Evolutionary conservation across 352 stramenopile genomes (phyloP), one percentile per base, ranked within the genome.

Genomic region (Albugo candida): DNA sequence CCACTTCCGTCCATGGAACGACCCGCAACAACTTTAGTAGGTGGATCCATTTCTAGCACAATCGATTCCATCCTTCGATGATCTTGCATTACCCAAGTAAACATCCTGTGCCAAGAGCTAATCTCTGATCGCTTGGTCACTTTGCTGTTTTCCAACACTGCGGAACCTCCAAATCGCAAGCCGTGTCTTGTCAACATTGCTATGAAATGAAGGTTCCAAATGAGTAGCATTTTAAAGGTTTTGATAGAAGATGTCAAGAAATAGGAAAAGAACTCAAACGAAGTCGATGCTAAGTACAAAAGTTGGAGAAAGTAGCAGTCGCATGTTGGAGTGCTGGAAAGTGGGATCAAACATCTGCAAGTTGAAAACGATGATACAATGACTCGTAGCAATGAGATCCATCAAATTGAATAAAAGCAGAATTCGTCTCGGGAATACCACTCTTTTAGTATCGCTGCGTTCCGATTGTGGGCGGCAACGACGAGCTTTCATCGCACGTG

Each of bases 231-330:
- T 49, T 59, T 92, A n/a, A 80, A 87, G 52, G 79, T 69, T 36
- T 65, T 92, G 1, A 83, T 92, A 67, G 78, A 92, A 55, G 75
- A 92, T 49, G 74, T 74, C 31, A 84, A 87, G 59, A 92, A 92
- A 51, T 86, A 87, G 47, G 75, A 86, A 49, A 87, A 88, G 51
- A 92, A 92, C 36, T 72, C 87, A 5, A 74, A 92, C 43, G 72
- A 74, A 92, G 87, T 57, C 78, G 78, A 20, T 74, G 87, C 38
- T 92, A 74, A 13, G 78, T 74, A 2, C 75, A 74, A 92, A 45
- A 83, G 67, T 40, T 66, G 78, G 39, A 83, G 70, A 49, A 92
- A 92, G 55, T 74, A 92, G 55, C 78, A 92, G 49, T n/a, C n/a
- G n/a, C n/a, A n/a, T 83, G 78, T 92, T 19, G 78, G 88, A 54